Base-by-base conservation (phyloP, 805 yeast genomes). In the Scheffersomyces ergatensis region DNA sequence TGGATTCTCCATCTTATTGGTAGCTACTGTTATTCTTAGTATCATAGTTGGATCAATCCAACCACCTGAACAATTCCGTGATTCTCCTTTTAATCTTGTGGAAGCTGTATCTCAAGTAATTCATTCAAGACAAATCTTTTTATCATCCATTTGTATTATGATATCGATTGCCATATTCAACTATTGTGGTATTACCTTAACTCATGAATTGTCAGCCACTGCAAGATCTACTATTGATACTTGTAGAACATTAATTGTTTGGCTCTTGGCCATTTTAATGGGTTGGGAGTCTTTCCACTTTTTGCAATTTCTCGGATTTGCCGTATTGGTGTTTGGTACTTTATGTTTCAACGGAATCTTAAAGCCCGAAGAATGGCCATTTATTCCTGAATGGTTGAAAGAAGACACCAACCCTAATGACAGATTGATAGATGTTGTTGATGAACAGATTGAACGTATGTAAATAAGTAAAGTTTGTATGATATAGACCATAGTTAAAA, bases 181-280 rank as follows among this genome's bases (percentile, higher is more conserved):
- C 60, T 82, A 72, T 58, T 80, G 81, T 51, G 95, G 95, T 2
- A 74, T 85, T 30, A 73, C 87, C 7, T 64, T 86, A 29, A 86
- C 95, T 2, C 71, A 76, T 37, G 62, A 64, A 34, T 55, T 85
- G 36, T 80, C 85, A 38, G 93, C 95, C 25, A 85, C 95, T 1
- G 74, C 90, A 2, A 70, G 93, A 54, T 80, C 89, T 17, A 86
- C 93, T 2, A 76, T 86, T 37, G 95, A 86, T 54, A 82, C 89
- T 0, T 82, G 85, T 44, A 72, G 95, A 48, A 85, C 93, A 0
- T 61, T 85, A 18, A 60, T 83, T 20, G 90, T 86, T 14, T 86
- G 95, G 95, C 29, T 82, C 1, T 75, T 83, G 7, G 86, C 93
- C 0, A 63, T 86, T 37, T 38, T 60, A 17, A 53, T 85, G 47